Evolutionary conservation across 2,329 filamentous ascomycete species (phyloP).

Genomic region (Eurotiales sp.): DNA sequence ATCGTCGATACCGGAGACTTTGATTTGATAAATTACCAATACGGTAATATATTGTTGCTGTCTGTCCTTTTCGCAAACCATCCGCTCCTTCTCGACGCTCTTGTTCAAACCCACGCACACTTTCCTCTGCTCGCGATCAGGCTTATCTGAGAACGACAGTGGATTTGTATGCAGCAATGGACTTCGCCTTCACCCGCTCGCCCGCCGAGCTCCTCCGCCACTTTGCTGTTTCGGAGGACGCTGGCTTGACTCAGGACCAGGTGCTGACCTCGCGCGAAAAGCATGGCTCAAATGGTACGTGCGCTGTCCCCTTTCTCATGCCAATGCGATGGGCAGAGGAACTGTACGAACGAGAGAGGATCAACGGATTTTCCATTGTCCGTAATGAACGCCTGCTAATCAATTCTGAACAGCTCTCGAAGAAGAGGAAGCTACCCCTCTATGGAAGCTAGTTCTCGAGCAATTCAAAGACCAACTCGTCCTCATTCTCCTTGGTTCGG

Average conservation of each 20-base stretch:
- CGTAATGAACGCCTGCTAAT: no score
- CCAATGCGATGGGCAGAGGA: background rate
- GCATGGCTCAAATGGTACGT: slow-evolving; percentile 55
- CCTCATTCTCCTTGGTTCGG: slow-evolving; percentile 87
- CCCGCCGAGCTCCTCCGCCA: slow-evolving; percentile 49
- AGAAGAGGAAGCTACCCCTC: slow-evolving; percentile 90
- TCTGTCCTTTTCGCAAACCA: slow-evolving; percentile 18
- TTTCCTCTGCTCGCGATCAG: slow-evolving; percentile 6
- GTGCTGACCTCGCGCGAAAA: slow-evolving; percentile 44
- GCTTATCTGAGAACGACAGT: slow-evolving; percentile 8
- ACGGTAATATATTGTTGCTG: slow-evolving; percentile 10
- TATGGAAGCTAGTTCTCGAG: slow-evolving; percentile 95
- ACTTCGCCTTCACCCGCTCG: slow-evolving; percentile 50
- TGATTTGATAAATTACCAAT: no score
- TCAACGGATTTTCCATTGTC: no score
- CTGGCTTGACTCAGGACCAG: slow-evolving; percentile 49
- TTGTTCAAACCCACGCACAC: slow-evolving; percentile 8
- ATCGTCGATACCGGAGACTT: no score
- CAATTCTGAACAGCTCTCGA: slow-evolving; percentile 54
- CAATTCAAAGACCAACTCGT: slow-evolving; percentile 99
- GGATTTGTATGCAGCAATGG: slow-evolving; percentile 38
- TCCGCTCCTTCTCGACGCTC: slow-evolving; percentile 14
- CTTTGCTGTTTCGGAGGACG: slow-evolving; percentile 50
- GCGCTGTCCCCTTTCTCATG: background rate
- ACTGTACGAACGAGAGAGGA: no score